These are phyloP conservation scores for Colletotrichum tropicale DNA, from an alignment of 2,329 filamentous ascomycete species.

Conservation along the genomic window DNA sequence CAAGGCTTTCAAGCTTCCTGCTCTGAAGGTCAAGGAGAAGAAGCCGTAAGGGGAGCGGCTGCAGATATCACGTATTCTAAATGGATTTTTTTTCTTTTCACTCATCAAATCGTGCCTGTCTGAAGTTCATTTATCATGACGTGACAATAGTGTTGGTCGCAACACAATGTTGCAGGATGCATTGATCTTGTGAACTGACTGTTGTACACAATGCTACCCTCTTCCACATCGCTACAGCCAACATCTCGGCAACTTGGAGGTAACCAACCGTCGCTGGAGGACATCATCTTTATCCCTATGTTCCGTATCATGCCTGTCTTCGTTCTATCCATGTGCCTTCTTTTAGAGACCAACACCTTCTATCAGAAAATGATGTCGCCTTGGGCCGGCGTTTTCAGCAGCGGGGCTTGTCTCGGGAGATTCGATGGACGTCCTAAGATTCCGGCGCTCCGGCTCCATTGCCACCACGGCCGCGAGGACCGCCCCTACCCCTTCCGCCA, in stretches of 20 bases:
- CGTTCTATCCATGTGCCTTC: not conserved
- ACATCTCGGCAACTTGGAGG: not conserved
- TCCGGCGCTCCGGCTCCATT: not conserved
- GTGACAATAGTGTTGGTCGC: not conserved
- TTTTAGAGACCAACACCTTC: not conserved
- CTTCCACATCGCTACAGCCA: not conserved
- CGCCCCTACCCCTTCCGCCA: constrained; percentile 32
- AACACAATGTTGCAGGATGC: not conserved
- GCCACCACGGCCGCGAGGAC: constrained; percentile 38
- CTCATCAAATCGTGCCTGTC: not conserved
- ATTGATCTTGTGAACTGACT: not conserved
- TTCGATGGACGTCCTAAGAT: not conserved
- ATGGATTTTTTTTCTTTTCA: not conserved
- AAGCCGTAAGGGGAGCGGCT: not conserved
- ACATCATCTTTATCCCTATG: not conserved
- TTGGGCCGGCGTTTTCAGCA: not conserved
- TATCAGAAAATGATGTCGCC: constrained; percentile 6
- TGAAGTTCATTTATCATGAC: not conserved
- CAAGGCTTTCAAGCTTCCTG: constrained; percentile 67
- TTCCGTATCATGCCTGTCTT: not conserved
- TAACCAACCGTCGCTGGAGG: not conserved
- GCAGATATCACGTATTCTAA: not conserved
- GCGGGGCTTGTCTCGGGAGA: not conserved
- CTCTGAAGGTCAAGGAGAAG: constrained; percentile 63
- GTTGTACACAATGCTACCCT: not conserved